Base-by-base conservation (phyloP, 495 filamentous ascomycete species). In the Halenospora varia region DNA sequence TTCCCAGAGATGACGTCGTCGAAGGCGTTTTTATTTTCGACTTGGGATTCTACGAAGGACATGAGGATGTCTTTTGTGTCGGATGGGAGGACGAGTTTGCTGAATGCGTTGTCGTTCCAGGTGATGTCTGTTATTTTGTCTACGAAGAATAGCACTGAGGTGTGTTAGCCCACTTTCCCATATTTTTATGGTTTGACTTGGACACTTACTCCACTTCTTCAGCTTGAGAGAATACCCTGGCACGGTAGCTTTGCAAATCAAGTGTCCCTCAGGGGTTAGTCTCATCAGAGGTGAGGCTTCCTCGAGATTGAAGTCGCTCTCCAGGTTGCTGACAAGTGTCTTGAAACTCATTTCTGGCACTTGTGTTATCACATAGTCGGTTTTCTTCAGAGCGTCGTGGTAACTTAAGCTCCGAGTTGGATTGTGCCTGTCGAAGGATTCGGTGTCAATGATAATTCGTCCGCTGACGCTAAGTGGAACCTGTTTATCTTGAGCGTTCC, bases 391-490 rank as follows among this genome's bases (percentile, higher is more conserved):
- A 62, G 82, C 78, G 0, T 77, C 77, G 2, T 75, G 71, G 29
- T 39, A 51, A 15, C 9, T 1, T 25, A 82, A 80, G 1, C 86
- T 63, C 9, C 83, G 74, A 59, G 89, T 93, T 1, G 92, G 90
- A 62, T 92, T 93, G 60, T 92, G 88, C 3, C 89, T 82, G 20
- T 89, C 80, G 72, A 92, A 89, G 49, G 88, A 88, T 15, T 83
- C 84, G 1, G 90, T 86, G 64, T 96, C 92, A 40, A 96, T 79
- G 89, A 96, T 95, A 59, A 96, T 82, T 25, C 92, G 84, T 19
- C 53, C 53, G 22, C 72, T 55, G 1, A 67, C 65, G 0, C 60
- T 25, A 3, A 58, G 18, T 25, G 51, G 56, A 8, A 58, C 39
- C 41, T 56, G 42, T 42, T 48, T 53, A 6, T 48, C 42, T 39